These are phyloP conservation scores for Trametopsis cervina DNA, from an alignment of 768 basidiomycete species.

Conservation along the genomic window DNA sequence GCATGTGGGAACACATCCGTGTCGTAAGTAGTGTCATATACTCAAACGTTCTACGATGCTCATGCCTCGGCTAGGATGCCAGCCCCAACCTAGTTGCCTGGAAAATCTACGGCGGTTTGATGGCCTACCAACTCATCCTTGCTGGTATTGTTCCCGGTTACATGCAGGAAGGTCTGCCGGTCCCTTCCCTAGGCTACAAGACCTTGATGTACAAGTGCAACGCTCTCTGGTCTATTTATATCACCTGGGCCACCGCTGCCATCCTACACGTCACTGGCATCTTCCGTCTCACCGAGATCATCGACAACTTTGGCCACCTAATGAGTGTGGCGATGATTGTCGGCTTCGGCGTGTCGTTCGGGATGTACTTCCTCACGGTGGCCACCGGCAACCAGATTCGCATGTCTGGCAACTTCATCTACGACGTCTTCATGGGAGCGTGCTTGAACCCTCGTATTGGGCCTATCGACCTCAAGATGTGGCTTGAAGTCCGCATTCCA, in stretches of 20 bases:
- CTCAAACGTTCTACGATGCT: neutral
- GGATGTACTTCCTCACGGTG: constrained; percentile 76
- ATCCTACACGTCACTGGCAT: constrained; percentile 70
- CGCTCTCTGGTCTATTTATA: constrained; percentile 78
- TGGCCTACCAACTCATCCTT: constrained; percentile 83
- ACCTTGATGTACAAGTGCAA: constrained; percentile 97
- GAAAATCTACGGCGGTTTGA: constrained; percentile 85
- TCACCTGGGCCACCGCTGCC: constrained; percentile 69
- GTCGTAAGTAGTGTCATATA: constrained; percentile 42
- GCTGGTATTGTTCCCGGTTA: constrained; percentile 90
- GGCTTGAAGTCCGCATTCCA: constrained; percentile 93
- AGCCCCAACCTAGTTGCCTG: constrained; percentile 84
- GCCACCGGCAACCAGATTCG: constrained; percentile 75
- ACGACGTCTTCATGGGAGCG: constrained; percentile 97
- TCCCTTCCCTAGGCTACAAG: constrained; percentile 90
- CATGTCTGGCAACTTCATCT: constrained; percentile 93
- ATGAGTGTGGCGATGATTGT: constrained; percentile 95
- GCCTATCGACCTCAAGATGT: constrained; percentile 94
- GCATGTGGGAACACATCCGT: constrained; percentile 82
- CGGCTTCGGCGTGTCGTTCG: constrained; percentile 75
- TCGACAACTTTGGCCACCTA: constrained; percentile 92
- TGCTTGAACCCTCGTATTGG: constrained; percentile 90
- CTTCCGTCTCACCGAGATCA: constrained; percentile 90
- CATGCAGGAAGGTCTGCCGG: constrained; percentile 91
- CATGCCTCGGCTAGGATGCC: constrained; percentile 58